Evolutionary conservation across 495 filamentous ascomycete genomes (phyloP).

Genomic region (Pyronema domesticum): DNA sequence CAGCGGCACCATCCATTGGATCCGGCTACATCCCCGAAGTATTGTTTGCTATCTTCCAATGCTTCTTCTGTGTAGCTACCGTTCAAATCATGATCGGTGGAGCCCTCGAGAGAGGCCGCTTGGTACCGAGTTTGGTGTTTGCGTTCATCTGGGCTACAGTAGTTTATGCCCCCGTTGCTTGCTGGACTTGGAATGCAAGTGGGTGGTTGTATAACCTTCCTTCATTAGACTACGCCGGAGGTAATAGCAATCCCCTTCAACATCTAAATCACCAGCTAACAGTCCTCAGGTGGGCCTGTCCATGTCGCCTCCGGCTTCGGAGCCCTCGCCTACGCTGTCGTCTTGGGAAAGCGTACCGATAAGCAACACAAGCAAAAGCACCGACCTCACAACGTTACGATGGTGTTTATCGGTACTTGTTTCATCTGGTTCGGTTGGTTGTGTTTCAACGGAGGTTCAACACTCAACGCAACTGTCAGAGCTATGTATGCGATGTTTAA

Average conservation of each 20-base stretch:
- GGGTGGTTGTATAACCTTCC: conserved; percentile 41
- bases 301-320: conserved; percentile 39
- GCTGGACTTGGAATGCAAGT: conserved; percentile 43
- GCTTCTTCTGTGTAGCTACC: conserved; percentile 40
- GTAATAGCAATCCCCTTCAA: not conserved
- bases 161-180: conserved; percentile 41
- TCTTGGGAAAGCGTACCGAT: conserved; percentile 37
- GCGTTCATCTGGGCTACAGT: conserved; percentile 42
- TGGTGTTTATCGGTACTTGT: conserved; percentile 40
- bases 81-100: conserved; percentile 36
- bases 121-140: conserved; percentile 39
- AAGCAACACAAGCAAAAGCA: conserved; percentile 23
- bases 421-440: conserved; percentile 46
- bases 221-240: conserved; percentile 39
- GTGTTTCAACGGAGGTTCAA: conserved; percentile 45
- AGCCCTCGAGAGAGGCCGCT: conserved; percentile 37
- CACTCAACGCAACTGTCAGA: conserved; percentile 39
- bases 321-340: conserved; percentile 38
- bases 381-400: conserved; percentile 36
- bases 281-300: conserved; percentile 30
- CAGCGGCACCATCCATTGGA: conserved; percentile 34
- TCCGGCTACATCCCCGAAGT: conserved; percentile 36
- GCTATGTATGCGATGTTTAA: conserved; percentile 41
- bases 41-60: conserved; percentile 40
- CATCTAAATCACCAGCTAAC: not conserved